Evolutionary conservation across 192 early-diverging fungal species (phyloP).

Genomic region (Entophlyctis luteolus): DNA sequence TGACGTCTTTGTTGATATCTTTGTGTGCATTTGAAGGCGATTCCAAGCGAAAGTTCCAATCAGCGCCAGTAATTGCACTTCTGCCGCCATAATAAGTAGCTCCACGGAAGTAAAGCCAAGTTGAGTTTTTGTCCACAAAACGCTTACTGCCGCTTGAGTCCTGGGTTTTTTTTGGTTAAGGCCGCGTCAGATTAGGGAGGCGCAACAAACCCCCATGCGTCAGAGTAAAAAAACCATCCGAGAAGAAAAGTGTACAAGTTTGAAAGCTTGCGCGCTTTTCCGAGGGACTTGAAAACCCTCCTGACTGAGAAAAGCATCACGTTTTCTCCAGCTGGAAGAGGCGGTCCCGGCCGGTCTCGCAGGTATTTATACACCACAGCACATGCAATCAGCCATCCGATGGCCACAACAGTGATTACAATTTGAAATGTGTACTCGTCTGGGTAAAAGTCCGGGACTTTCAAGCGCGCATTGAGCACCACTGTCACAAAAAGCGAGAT

Average conservation of each 20-base stretch:
- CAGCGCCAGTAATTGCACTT: slow-evolving; percentile 16
- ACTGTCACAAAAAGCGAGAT: slow-evolving; percentile 13
- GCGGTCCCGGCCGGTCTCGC: slow-evolving; percentile 33
- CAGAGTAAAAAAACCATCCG: slow-evolving; percentile 37
- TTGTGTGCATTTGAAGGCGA: not conserved
- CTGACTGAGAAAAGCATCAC: slow-evolving; percentile 22
- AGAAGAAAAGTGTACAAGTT: slow-evolving; percentile 36
- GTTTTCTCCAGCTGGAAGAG: slow-evolving; percentile 29
- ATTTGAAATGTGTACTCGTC: slow-evolving; percentile 27
- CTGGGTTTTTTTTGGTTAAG: no score
- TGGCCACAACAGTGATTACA: slow-evolving; percentile 22
- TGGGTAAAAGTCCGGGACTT: slow-evolving; percentile 1
- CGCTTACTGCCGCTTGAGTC: slow-evolving; percentile 45
- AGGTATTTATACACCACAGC: slow-evolving; percentile 1
- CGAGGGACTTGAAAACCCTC: slow-evolving; percentile 5
- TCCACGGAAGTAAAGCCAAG: slow-evolving; percentile 40
- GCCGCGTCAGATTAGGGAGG: no score
- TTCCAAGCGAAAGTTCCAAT: slow-evolving; percentile 9
- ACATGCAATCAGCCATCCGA: slow-evolving; percentile 20
- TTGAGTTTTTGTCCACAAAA: slow-evolving; percentile 55
- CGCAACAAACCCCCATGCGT: slow-evolving; percentile 1
- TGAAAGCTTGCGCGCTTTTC: not conserved
- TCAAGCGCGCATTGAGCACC: slow-evolving; percentile 5
- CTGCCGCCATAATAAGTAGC: slow-evolving; percentile 14
- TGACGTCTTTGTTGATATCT: slow-evolving; percentile 5